These are phyloP conservation scores for Peniophora sp. DNA, from an alignment of 1,284 basidiomycete genomes.

Conservation along the genomic window DNA sequence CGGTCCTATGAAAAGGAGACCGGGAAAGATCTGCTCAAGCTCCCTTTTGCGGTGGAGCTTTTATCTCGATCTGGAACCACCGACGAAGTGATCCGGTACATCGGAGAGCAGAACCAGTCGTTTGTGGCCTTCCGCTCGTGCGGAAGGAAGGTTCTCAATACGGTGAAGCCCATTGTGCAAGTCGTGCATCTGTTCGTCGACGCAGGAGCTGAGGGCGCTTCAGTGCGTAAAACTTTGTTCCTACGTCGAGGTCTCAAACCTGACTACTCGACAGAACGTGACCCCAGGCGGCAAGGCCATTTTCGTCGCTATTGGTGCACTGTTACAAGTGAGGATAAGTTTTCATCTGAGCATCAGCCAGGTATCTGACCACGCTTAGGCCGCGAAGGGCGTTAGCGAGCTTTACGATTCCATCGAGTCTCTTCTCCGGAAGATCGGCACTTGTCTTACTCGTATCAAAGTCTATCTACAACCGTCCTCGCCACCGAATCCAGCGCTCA, in stretches of 20 bases:
- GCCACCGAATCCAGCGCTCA: no score
- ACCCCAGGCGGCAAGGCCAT: background rate
- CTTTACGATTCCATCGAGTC: background rate
- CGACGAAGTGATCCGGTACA: background rate
- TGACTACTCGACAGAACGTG: no score
- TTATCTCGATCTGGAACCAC: background rate
- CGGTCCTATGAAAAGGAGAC: background rate
- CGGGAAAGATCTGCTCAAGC: background rate
- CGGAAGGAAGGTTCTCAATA: background rate
- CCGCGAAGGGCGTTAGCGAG: background rate
- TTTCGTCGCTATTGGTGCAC: background rate
- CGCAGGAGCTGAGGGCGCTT: background rate
- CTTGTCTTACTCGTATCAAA: background rate
- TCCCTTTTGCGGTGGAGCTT: background rate
- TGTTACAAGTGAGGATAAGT: background rate
- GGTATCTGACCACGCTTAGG: background rate
- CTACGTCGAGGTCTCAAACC: no score
- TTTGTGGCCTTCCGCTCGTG: background rate
- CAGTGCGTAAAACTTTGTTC: no score
- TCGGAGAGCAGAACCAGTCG: background rate
- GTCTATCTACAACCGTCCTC: background rate
- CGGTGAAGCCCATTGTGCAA: background rate
- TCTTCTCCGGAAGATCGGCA: background rate
- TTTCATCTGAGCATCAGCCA: background rate
- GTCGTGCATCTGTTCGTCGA: background rate